Percentiles rank a stretch among this genome's conserved stretches.
Conservation (phyloP, 2,329 filamentous ascomycete species). For the Aureobasidium sp. region DNA sequence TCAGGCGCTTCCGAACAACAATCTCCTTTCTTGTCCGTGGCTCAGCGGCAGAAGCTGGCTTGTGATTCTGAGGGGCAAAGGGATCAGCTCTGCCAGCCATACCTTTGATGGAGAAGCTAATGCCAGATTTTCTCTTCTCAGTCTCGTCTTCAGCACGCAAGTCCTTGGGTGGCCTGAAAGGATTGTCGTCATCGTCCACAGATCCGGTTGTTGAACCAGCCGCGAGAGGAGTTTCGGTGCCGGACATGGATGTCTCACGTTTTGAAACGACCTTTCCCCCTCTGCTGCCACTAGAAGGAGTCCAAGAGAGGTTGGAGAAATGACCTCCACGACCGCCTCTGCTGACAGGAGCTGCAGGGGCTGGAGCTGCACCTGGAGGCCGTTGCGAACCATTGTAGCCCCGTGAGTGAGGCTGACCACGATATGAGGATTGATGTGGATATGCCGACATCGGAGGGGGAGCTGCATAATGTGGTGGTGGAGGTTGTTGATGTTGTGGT, state of each 20-base stretch:
- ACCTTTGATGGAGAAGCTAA: constrained; percentile 90
- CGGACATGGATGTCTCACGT: constrained; percentile 2
- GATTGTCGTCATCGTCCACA: constrained; percentile 52
- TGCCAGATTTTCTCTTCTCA: constrained; percentile 48
- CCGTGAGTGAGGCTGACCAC: constrained; percentile 28
- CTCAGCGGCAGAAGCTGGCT: constrained; percentile 22
- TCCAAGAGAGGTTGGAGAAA: constrained; percentile 68
- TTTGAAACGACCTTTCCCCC: constrained; percentile 40
- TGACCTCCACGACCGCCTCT: constrained; percentile 51
- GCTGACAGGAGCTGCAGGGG: constrained; percentile 27
- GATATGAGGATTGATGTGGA: constrained; percentile 35
- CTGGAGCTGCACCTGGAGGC: constrained; percentile 43
- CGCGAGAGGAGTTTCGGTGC: constrained; percentile 5
- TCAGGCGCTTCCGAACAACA: constrained; percentile 61
- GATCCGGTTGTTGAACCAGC: constrained; percentile 23
- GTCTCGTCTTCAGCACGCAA: constrained; percentile 57
- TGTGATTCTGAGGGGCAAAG: constrained; percentile 43
- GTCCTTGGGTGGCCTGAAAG: constrained; percentile 59
- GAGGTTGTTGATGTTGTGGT: neutral
- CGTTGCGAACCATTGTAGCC: constrained; percentile 36
- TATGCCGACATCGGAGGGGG: neutral
- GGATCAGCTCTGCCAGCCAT: constrained; percentile 20
- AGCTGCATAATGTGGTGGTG: constrained; percentile 32
- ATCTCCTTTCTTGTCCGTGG: constrained; percentile 41
- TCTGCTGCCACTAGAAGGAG: constrained; percentile 46